These are phyloP conservation scores for Pythium plurisporium DNA, from an alignment of 352 stramenopile species.

Conservation along the genomic window DNA sequence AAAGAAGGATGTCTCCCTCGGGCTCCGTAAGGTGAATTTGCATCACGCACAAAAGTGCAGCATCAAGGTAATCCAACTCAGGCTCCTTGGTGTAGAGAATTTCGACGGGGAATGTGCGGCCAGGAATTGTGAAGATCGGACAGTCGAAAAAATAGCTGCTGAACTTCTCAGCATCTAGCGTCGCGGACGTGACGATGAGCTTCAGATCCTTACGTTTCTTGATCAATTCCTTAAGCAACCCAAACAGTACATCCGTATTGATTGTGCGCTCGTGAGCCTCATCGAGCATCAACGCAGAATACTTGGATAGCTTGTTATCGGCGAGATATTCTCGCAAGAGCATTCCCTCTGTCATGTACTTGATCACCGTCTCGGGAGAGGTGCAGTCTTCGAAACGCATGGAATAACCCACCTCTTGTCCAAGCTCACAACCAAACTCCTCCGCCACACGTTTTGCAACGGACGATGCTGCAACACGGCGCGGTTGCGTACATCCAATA, in stretches of 20 bases:
- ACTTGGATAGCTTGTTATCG: conserved; percentile 82
- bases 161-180: conserved; percentile 97
- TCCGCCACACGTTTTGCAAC: conserved; percentile 98
- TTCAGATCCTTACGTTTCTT: conserved; percentile 88
- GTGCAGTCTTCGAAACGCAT: conserved; percentile 95
- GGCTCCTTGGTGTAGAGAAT: conserved; percentile 91
- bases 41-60: conserved; percentile 97
- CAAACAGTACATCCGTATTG: conserved; percentile 94
- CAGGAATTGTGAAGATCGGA: conserved; percentile 97
- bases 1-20: conserved; percentile 97
- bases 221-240: conserved; percentile 90
- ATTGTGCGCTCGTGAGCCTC: conserved; percentile 93
- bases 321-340: conserved; percentile 92
- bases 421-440: conserved; percentile 93
- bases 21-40: conserved; percentile 97
- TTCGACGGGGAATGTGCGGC: conserved; percentile 81
- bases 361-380: conserved; percentile 94
- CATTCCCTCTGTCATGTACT: conserved; percentile 95
- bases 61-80: conserved; percentile 97
- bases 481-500: conserved; percentile 97
- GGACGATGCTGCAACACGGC: conserved; percentile 98
- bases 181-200: conserved; percentile 93
- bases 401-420: conserved; percentile 89
- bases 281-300: conserved; percentile 92
- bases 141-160: conserved; percentile 96